Conservation (phyloP, 768 basidiomycete genomes). For the Daedaleopsis sinensis region DNA sequence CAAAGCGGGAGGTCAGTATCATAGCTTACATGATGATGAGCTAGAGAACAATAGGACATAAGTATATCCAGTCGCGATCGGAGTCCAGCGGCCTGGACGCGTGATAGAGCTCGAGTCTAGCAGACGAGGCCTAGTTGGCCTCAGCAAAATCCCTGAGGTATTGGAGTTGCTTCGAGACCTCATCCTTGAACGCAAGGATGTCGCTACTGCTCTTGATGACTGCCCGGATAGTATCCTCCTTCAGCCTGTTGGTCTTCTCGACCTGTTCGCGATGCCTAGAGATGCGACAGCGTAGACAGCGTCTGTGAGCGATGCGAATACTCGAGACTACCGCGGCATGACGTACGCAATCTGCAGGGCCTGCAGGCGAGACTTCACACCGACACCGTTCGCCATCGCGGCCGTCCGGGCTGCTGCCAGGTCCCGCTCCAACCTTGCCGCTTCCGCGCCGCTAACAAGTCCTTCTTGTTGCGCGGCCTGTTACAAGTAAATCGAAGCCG, state of each 20-base stretch:
- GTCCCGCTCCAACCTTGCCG: constrained; percentile 68
- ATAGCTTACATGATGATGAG: too few relatives aligned
- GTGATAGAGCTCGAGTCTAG: background rate
- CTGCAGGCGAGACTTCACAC: constrained; percentile 77
- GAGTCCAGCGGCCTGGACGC: too few relatives aligned
- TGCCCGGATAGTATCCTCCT: constrained; percentile 78
- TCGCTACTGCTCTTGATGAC: constrained; percentile 87
- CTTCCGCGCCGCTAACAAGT: constrained; percentile 64
- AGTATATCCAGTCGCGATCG: too few relatives aligned
- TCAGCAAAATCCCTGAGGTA: constrained; percentile 72
- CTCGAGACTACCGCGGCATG: background rate
- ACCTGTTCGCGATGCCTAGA: constrained; percentile 77
- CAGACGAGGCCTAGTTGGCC: constrained; percentile 36
- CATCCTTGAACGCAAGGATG: constrained; percentile 80
- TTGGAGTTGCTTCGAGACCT: constrained; percentile 70
- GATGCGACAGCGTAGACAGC: background rate
- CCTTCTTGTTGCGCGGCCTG: constrained; percentile 82
- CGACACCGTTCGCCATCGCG: constrained; percentile 80
- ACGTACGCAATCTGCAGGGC: constrained; percentile 76
- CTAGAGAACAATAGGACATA: too few relatives aligned
- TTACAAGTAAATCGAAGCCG: background rate
- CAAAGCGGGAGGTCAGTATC: too few relatives aligned
- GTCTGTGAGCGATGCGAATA: background rate
- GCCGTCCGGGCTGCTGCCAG: constrained; percentile 74
- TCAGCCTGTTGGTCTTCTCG: constrained; percentile 71